Conservation (phyloP, 805 yeast species). For the Candida ipomoeae region DNA sequence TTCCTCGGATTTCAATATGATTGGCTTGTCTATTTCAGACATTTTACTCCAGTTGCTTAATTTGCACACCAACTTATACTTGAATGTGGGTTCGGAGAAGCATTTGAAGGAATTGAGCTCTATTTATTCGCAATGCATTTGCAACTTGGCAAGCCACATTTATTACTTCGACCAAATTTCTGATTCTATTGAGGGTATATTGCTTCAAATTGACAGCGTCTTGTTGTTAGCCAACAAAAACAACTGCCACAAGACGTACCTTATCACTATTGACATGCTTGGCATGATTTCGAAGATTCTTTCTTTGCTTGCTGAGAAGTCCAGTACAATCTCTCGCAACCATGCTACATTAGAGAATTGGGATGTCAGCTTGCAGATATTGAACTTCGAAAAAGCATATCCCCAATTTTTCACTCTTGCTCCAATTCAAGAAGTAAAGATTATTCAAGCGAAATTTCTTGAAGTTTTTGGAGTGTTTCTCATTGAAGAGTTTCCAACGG, state of each 20-base stretch:
- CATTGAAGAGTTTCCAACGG: constrained; percentile 19
- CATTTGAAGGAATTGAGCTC: constrained; percentile 30
- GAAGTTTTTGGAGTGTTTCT: constrained; percentile 35
- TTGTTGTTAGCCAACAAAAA: constrained; percentile 13
- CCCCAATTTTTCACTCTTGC: constrained; percentile 7
- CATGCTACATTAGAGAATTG: constrained; percentile 42
- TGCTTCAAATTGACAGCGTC: constrained; percentile 40
- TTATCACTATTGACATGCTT: constrained; percentile 27
- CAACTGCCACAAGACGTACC: constrained; percentile 13
- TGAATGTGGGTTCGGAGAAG: constrained; percentile 18
- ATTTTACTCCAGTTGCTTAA: constrained; percentile 56
- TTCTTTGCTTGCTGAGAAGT: constrained; percentile 26
- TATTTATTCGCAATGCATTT: constrained; percentile 55
- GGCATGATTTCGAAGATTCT: constrained; percentile 31
- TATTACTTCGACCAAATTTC: constrained; percentile 84
- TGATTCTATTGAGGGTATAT: constrained; percentile 72
- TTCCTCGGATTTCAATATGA: constrained; percentile 75
- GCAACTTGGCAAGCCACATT: constrained; percentile 68
- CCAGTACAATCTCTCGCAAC: constrained; percentile 38
- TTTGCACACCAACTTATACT: constrained; percentile 41
- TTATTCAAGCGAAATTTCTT: constrained; percentile 39
- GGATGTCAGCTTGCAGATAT: constrained; percentile 37
- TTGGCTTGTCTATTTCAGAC: constrained; percentile 84
- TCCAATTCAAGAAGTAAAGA: constrained; percentile 22
- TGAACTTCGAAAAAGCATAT: constrained; percentile 19